Evolutionary conservation across 2,329 filamentous ascomycete genomes (phyloP).

Genomic region (Diaporthe citriasiana): DNA sequence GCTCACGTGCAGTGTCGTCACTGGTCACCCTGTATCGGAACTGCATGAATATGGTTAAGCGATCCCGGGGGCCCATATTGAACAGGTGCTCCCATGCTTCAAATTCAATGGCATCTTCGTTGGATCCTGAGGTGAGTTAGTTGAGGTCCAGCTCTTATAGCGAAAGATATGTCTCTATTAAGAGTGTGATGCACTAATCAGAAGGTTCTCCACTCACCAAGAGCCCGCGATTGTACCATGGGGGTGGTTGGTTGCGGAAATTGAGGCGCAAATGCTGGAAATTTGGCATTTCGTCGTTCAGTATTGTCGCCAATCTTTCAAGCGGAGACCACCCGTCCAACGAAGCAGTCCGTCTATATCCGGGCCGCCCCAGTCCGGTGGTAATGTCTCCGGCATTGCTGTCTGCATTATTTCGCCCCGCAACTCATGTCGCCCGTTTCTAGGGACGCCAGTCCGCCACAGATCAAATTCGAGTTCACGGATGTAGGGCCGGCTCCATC

Average conservation of each 20-base stretch:
- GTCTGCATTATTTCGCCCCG: no score
- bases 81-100: background rate
- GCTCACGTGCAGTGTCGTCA: background rate
- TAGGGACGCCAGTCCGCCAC: background rate
- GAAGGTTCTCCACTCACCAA: background rate
- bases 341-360: background rate
- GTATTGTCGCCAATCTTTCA: background rate
- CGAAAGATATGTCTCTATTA: background rate
- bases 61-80: background rate
- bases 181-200: background rate
- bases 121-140: background rate
- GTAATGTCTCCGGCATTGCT: no score
- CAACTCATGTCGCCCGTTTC: no score
- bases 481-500: background rate
- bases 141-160: background rate
- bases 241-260: background rate
- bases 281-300: background rate
- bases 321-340: background rate
- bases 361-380: no score
- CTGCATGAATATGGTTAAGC: background rate
- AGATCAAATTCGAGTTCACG: background rate
- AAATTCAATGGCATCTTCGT: background rate
- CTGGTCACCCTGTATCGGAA: background rate
- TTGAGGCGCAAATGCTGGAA: background rate
- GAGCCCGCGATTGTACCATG: background rate